These are phyloP conservation scores for Nicotiana tomentosiformis DNA, from an alignment of 257 asterid genomes.

Conservation along the genomic window DNA sequence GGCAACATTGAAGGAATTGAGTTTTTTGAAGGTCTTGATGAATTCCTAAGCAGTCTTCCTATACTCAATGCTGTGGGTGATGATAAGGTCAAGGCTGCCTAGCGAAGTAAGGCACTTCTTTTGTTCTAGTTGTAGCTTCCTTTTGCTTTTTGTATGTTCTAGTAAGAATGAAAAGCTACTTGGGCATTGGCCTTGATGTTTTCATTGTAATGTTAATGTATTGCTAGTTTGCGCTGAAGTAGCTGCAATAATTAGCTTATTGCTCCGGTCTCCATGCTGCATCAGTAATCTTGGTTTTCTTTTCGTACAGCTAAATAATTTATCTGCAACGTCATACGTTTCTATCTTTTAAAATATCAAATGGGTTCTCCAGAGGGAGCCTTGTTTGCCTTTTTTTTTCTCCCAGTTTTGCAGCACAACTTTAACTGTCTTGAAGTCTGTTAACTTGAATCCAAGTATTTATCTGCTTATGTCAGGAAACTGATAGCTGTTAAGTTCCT, in stretches of 20 bases:
- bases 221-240: background rate
- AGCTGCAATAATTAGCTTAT: conserved; percentile 13
- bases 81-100: conserved; percentile 80
- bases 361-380: background rate
- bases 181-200: conserved; percentile 20
- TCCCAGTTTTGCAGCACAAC: background rate
- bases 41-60: conserved; percentile 84
- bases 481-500: background rate
- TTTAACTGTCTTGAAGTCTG: background rate
- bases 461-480: background rate
- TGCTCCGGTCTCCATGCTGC: background rate
- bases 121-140: conserved; percentile 31
- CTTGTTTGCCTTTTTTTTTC: conserved; percentile 7
- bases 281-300: background rate
- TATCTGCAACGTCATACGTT: background rate
- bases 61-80: conserved; percentile 74
- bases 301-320: background rate
- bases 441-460: background rate
- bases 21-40: conserved; percentile 96
- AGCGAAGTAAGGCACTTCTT: conserved; percentile 30
- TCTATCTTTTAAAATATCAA: background rate
- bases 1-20: conserved; percentile 84
- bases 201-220: conserved; percentile 14
- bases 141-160: conserved; percentile 27
- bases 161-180: conserved; percentile 34